phyloP scores from a whole-genome alignment of 139 green algal genomes.

The Tetratostichococcus sp. region DNA sequence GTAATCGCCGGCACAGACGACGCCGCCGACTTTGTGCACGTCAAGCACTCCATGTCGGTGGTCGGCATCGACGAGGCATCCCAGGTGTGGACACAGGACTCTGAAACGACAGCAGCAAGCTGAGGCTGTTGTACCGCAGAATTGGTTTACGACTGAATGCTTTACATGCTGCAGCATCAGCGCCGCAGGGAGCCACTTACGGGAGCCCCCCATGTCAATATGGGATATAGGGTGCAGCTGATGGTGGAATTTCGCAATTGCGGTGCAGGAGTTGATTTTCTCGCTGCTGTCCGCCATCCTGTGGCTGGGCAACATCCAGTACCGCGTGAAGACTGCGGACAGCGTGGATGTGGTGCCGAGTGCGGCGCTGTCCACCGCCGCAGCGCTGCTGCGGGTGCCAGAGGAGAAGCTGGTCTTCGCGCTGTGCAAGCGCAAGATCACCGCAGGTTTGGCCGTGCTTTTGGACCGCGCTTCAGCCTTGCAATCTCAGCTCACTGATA shows the following conservation, averaged over 20 bases:
- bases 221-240: too few relatives aligned
- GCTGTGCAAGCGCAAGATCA: constrained; percentile 49
- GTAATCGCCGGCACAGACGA: constrained; percentile 74
- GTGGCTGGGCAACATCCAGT: constrained; percentile 83
- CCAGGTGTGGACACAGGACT: not conserved
- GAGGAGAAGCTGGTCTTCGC: constrained; percentile 35
- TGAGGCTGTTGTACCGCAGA: too few relatives aligned
- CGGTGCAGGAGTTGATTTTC: constrained; percentile 61
- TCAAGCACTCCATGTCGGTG: constrained; percentile 70
- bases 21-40: constrained; percentile 54
- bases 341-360: constrained; percentile 15
- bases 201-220: too few relatives aligned
- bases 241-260: too few relatives aligned
- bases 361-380: constrained; percentile 24
- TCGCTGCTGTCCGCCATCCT: constrained; percentile 68
- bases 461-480: too few relatives aligned
- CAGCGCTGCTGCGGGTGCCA: constrained; percentile 41
- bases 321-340: constrained; percentile 46
- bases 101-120: too few relatives aligned
- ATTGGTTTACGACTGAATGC: too few relatives aligned
- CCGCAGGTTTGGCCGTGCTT: constrained; percentile 3
- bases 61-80: constrained; percentile 62
- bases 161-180: too few relatives aligned
- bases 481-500: too few relatives aligned
- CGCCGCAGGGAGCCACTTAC: too few relatives aligned